Conservation (phyloP, 2,329 filamentous ascomycete species). For the Penicillium aurantiogriseum region DNA sequence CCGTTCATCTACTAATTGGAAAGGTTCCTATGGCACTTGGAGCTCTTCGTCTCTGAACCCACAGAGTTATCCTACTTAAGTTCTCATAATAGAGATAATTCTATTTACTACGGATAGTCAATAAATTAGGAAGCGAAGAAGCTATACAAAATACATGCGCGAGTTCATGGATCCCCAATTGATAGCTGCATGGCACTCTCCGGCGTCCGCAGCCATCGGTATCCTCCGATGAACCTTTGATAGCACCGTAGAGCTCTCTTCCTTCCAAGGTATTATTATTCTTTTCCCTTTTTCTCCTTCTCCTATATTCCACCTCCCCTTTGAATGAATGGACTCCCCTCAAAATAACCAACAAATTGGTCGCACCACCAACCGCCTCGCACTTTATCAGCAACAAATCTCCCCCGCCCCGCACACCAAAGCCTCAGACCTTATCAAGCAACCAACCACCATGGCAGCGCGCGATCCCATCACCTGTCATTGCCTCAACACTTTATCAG, state of each 20-base stretch:
- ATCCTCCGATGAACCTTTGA: conserved; percentile 35
- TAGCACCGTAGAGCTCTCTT: conserved; percentile 12
- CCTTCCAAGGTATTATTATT: background rate
- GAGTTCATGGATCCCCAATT: conserved; percentile 1
- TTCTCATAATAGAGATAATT: background rate
- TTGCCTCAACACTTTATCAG: conserved; percentile 50
- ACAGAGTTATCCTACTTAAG: background rate
- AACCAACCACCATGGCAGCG: conserved; percentile 30
- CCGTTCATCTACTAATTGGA: background rate
- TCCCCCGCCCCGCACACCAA: conserved; percentile 12
- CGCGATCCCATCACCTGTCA: conserved; percentile 52
- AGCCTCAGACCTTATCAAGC: conserved; percentile 12
- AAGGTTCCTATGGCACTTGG: background rate
- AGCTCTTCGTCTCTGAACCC: background rate
- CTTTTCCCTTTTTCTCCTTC: conserved; percentile 4
- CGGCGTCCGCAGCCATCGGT: conserved; percentile 29
- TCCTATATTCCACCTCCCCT: background rate
- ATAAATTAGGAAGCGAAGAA: background rate
- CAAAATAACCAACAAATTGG: conserved; percentile 18
- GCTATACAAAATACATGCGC: background rate
- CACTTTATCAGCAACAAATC: conserved; percentile 37
- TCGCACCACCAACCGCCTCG: conserved; percentile 34
- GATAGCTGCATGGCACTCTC: conserved; percentile 27
- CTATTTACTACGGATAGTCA: background rate
- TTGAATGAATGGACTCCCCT: conserved; percentile 27